Evolutionary conservation across 805 yeast genomes (phyloP), one percentile per base, ranked within the genome.

Genomic region (Saccharomycopsis guyanensis): DNA sequence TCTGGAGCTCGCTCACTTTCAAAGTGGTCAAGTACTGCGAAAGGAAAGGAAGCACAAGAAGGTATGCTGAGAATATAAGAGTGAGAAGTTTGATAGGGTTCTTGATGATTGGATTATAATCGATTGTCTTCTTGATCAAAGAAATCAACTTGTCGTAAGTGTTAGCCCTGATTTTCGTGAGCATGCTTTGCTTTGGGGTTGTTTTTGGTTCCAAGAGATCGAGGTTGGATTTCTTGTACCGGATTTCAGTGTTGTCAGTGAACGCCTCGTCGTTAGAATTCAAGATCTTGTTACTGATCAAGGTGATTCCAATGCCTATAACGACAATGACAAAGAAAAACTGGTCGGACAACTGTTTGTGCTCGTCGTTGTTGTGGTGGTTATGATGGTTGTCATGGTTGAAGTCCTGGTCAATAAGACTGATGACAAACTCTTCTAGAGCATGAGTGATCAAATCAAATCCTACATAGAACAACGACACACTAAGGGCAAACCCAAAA

Each of bases 391-490:
- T 64, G 10, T 60, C 62, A 49, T 64, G 67, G 41, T 50, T 50
- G n/a, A 55, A 40, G 16, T 56, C 48, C 20, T 54, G 45, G 40
- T 48, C 39, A 42, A 56, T 41, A 45, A 55, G 34, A 56, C 64
- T 40, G 2, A 65, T 65, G 25, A 82, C 75, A 23, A 78, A 56
- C 52, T 86, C 95, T 62, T 91, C 97, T 15, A 86, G 56, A n/a
- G 85, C 71, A 62, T 91, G 98, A 40, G 95, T 86, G 38, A 86
- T 66, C 43, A 93, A 68, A 62, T 91, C 97, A 43, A 87, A 75
- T 0, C 97, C 97, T 50, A 91, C 94, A 75, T 89, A 91, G 20
- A 89, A 69, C 51, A 91, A 72, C 1, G 95, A 82, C 1, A 91
- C 81, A 13, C 93, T 78, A 37, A 88, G 68, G 0, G 94, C 95